Evolutionary conservation across 768 basidiomycete genomes (phyloP), one percentile per base, ranked within the genome.

Genomic region (Rhizopogon vulgaris): DNA sequence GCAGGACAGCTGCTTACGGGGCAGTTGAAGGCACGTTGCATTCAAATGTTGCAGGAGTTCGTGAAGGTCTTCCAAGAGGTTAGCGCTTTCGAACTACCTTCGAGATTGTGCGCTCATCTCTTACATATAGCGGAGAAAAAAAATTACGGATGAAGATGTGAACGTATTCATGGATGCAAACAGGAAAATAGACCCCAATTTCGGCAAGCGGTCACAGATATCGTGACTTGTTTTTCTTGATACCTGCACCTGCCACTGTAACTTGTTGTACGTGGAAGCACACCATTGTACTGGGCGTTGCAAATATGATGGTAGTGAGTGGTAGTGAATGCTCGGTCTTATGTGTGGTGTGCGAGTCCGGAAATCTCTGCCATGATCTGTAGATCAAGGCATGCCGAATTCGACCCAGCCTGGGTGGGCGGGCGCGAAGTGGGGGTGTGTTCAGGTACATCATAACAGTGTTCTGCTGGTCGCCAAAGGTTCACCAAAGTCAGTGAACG

Each of bases 11-110:
- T 99, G 49, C 76, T 96, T 48, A 96, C 94, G 0, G 92, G 92
- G 5, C 85, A 98, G 66, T 72, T 99, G 60, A 99, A 99, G 73
- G 84, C 83, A 11, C 82, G 74, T 66, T 95, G 92, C 63, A 97
- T 98, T 54, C 77, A 82, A 49, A 58, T 85, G 46, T 66, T 99
- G 11, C 94, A 96, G 66, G 72, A 78, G 18, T 90, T 96, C 51
- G 88, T 97, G 30, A 79, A 78, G 42, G 78, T 77, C 2, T 98
- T 98, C 76, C 96, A 98, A 72, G 87, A 79, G 63, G 86, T 87
- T 54, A 30, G 75, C 54, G 15, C 17, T 4, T 10, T 9, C 8
- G 34, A 9, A 54, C 36, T 14, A 25, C 24, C 32, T 47, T 27
- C 17, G 22, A 8, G 17, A 22, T 54, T 39, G 15, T 50, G 27